phyloP scores from a whole-genome alignment of 805 yeast genomes.

The Brettanomyces sp. region DNA sequence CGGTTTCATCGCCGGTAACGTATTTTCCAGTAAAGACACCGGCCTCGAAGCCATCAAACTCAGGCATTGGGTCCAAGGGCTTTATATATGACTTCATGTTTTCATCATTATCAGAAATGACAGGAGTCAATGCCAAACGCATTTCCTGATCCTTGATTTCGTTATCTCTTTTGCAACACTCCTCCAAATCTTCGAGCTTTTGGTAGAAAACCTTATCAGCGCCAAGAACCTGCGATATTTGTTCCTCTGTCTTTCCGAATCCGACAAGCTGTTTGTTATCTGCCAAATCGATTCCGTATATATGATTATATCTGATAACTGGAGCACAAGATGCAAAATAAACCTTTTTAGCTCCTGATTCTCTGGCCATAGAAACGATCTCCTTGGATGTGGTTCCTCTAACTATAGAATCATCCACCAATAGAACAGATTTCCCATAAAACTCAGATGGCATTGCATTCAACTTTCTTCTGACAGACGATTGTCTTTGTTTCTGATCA shows the following conservation, averaged over 20 bases:
- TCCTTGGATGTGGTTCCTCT: constrained; percentile 97
- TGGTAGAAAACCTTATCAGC: constrained; percentile 91
- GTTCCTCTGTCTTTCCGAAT: constrained; percentile 62
- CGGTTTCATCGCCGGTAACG: constrained; percentile 87
- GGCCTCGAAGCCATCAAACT: constrained; percentile 67
- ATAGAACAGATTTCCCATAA: constrained; percentile 69
- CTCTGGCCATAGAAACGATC: constrained; percentile 96
- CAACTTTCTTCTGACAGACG: constrained; percentile 87
- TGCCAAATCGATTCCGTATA: constrained; percentile 95
- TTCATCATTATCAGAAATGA: constrained; percentile 23
- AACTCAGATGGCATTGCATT: constrained; percentile 96
- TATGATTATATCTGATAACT: constrained; percentile 92
- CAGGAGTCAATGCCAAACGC: constrained; percentile 27
- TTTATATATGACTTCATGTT: constrained; percentile 18
- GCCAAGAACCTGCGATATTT: constrained; percentile 69
- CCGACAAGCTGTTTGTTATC: constrained; percentile 93
- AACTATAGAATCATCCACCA: constrained; percentile 95
- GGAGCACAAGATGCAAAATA: constrained; percentile 97
- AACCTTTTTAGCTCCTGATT: constrained; percentile 95
- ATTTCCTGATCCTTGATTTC: constrained; percentile 22
- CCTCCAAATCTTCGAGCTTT: constrained; percentile 70
- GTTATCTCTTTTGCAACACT: constrained; percentile 50
- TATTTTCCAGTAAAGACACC: constrained; percentile 96
- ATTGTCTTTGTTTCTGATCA: constrained; percentile 86
- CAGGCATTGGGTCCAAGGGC: constrained; percentile 14